phyloP scores from a whole-genome alignment of 202 grass and related monocot genomes.

The Miscanthus sacchariflorus region DNA sequence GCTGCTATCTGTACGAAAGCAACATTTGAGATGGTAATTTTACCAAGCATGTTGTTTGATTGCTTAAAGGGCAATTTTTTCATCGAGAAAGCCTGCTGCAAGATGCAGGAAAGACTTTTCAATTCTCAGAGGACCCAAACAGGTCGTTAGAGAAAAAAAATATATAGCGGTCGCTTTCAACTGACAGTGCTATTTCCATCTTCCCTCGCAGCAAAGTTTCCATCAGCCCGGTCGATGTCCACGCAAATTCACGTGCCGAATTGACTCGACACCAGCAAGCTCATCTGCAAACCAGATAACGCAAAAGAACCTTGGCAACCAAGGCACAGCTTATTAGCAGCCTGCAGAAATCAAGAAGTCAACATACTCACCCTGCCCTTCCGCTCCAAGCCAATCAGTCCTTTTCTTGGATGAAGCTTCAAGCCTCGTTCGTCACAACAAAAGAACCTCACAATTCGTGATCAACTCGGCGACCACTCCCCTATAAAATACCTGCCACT shows the following conservation, averaged over 20 bases:
- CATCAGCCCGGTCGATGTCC: neutral
- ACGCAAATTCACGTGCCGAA: neutral
- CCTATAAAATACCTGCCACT: neutral
- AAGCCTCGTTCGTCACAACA: neutral
- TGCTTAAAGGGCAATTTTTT: too few relatives aligned
- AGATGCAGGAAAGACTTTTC: too few relatives aligned
- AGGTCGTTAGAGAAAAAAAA: too few relatives aligned
- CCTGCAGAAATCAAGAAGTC: neutral
- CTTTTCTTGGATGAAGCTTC: constrained; percentile 1
- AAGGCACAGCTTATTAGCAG: neutral
- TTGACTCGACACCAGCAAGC: neutral
- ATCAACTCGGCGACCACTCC: neutral
- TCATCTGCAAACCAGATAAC: neutral
- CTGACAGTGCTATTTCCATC: neutral
- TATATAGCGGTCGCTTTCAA: neutral
- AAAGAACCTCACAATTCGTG: neutral
- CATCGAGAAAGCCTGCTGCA: too few relatives aligned
- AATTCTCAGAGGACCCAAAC: too few relatives aligned
- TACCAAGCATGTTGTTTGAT: too few relatives aligned
- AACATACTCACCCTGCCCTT: neutral
- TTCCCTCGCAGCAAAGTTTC: neutral
- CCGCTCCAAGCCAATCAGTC: neutral
- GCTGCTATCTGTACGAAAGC: too few relatives aligned
- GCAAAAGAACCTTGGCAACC: neutral
- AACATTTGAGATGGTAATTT: too few relatives aligned